Conservation (phyloP, 2,329 filamentous ascomycete species). For the Claviceps africana region DNA sequence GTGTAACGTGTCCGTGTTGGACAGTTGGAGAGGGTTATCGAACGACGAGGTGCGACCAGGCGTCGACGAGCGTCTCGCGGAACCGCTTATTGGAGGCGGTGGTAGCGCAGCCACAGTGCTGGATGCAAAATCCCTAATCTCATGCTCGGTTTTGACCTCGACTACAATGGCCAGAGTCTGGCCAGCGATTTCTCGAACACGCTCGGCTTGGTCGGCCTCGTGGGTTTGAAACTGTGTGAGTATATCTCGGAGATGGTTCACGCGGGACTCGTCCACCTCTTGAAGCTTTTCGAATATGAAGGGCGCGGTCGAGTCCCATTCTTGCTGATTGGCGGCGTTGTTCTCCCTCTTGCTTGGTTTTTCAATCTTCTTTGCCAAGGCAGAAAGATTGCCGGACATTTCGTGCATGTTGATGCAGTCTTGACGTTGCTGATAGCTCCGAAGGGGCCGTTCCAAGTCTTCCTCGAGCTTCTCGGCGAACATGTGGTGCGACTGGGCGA, state of each 20-base stretch:
- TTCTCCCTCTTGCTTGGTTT: constrained; percentile 69
- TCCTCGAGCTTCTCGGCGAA: constrained; percentile 72
- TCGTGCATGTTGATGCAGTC: constrained; percentile 72
- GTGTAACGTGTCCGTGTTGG: not conserved
- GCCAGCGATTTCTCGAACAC: constrained; percentile 59
- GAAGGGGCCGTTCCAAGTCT: constrained; percentile 75
- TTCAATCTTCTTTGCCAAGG: constrained; percentile 74
- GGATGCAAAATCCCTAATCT: constrained; percentile 61
- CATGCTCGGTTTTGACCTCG: constrained; percentile 73
- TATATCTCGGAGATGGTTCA: constrained; percentile 80
- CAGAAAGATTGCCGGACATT: constrained; percentile 66
- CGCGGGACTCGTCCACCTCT: constrained; percentile 72
- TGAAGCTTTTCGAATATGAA: constrained; percentile 92
- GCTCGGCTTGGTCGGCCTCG: constrained; percentile 75
- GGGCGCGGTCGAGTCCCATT: constrained; percentile 90
- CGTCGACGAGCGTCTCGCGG: constrained; percentile 27
- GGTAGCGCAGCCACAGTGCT: constrained; percentile 28
- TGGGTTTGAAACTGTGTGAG: constrained; percentile 89
- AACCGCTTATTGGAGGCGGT: constrained; percentile 23
- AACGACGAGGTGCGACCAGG: constrained; percentile 5
- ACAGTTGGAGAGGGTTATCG: constrained; percentile 3
- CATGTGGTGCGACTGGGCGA: constrained; percentile 70
- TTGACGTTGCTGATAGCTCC: constrained; percentile 57
- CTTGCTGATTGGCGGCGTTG: constrained; percentile 63
- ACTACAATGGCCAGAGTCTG: constrained; percentile 69